Evolutionary conservation across 2,329 filamentous ascomycete species (phyloP).

Genomic region (Xylaria sp.): DNA sequence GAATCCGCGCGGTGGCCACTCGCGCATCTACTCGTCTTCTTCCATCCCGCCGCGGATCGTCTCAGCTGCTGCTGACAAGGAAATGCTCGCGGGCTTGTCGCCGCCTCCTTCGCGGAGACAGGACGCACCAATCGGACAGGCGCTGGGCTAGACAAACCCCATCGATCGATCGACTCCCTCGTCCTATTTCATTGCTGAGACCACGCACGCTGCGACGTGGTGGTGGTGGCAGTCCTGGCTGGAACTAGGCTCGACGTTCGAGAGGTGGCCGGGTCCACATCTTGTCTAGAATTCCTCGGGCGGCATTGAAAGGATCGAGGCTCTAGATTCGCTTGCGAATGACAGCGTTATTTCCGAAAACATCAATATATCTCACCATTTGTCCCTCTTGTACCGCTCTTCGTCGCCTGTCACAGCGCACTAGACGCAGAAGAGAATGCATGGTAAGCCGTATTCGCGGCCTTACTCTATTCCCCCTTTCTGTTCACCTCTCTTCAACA

Average conservation of each 20-base stretch:
- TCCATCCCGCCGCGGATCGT: constrained; percentile 58
- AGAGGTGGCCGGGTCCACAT: constrained; percentile 26
- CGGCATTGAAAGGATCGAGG: background rate
- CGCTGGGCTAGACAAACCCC: constrained; percentile 58
- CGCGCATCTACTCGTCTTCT: constrained; percentile 58
- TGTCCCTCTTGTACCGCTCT: background rate
- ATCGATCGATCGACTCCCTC: constrained; percentile 9
- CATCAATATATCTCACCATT: background rate
- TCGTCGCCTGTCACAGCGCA: constrained; percentile 3
- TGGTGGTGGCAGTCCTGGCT: constrained; percentile 16
- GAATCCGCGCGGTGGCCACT: constrained; percentile 47
- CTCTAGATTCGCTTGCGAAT: constrained; percentile 21
- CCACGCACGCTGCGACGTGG: background rate
- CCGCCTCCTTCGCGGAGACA: constrained; percentile 60
- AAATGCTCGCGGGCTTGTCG: constrained; percentile 59
- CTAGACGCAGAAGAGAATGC: background rate
- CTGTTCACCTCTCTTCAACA: constrained; percentile 1
- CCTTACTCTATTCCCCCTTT: constrained; percentile 22
- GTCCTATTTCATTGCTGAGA: background rate
- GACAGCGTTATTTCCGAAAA: background rate
- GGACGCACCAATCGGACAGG: constrained; percentile 62
- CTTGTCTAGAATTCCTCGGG: constrained; percentile 1
- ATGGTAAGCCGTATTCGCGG: too few species aligned
- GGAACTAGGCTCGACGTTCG: constrained; percentile 29
- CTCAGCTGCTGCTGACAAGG: constrained; percentile 55